A percentile compares a stretch with the other conserved stretches of the same genome.
Conservation (phyloP, 1,284 basidiomycete genomes). For the Austroboletus rostrupii region DNA sequence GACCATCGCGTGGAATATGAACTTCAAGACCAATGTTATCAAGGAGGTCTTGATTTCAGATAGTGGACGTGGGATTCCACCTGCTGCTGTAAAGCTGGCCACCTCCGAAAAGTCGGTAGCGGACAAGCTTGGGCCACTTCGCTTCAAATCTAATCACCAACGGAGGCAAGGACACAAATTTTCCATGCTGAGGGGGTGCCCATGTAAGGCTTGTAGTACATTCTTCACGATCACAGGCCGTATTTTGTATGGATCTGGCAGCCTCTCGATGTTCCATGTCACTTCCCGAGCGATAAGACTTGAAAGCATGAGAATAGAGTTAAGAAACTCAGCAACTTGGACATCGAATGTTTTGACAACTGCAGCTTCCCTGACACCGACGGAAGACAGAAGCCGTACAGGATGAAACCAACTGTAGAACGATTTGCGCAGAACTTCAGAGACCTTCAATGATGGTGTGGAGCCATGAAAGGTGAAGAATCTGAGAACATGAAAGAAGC, state of each 20-base stretch:
- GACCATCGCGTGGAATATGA: slow-evolving; percentile 50
- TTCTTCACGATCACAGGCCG: slow-evolving; percentile 75
- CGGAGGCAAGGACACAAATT: slow-evolving; percentile 80
- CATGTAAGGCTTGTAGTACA: slow-evolving; percentile 72
- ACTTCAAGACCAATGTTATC: slow-evolving; percentile 57
- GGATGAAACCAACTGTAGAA: slow-evolving; percentile 68
- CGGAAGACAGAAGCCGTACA: slow-evolving; percentile 77
- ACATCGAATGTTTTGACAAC: slow-evolving; percentile 78
- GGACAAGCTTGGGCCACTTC: slow-evolving; percentile 42
- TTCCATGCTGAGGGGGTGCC: slow-evolving; percentile 61
- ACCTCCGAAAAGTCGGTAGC: slow-evolving; percentile 50
- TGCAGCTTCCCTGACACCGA: slow-evolving; percentile 65
- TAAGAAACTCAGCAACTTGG: slow-evolving; percentile 71
- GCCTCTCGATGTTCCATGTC: slow-evolving; percentile 53
- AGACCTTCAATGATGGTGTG: slow-evolving; percentile 80
- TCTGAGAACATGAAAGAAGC: slow-evolving; percentile 78
- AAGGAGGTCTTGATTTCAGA: slow-evolving; percentile 64
- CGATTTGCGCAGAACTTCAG: slow-evolving; percentile 64
- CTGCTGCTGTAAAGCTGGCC: slow-evolving; percentile 47
- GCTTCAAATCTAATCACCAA: slow-evolving; percentile 67
- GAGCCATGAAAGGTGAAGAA: slow-evolving; percentile 86
- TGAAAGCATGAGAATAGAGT: slow-evolving; percentile 73
- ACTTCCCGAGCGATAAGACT: slow-evolving; percentile 57
- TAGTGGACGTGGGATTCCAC: slow-evolving; percentile 38
- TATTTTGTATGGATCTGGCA: slow-evolving; percentile 66